Evolutionary conservation across 2,329 filamentous ascomycete genomes (phyloP).

Genomic region (Aspergillus tubingensis): DNA sequence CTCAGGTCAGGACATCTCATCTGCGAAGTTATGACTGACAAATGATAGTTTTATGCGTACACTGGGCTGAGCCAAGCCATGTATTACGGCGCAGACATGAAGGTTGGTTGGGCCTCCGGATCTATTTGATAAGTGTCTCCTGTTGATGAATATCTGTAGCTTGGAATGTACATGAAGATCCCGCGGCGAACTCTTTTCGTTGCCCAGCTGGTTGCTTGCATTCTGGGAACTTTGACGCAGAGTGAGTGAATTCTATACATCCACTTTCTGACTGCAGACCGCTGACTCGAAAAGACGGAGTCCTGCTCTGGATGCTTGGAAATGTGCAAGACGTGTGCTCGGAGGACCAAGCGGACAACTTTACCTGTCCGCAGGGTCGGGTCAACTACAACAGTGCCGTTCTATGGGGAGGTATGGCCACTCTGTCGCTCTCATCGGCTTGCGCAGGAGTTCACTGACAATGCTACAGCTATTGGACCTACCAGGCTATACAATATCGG

Average conservation of each 20-base stretch:
- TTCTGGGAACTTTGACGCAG: slow-evolving; percentile 48
- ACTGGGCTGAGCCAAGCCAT: slow-evolving; percentile 55
- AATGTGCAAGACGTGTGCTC: slow-evolving; percentile 45
- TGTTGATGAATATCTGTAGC: slow-evolving; percentile 32
- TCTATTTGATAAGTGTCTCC: too few relatives aligned
- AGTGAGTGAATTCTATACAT: slow-evolving; percentile 15
- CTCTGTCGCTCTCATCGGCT: neutral
- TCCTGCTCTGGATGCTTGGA: slow-evolving; percentile 34
- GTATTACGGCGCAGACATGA: slow-evolving; percentile 52
- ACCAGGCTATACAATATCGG: slow-evolving; percentile 49
- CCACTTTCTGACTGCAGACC: slow-evolving; percentile 6
- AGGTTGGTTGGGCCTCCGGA: too few relatives aligned
- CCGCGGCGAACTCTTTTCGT: slow-evolving; percentile 49
- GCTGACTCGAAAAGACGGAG: slow-evolving; percentile 36
- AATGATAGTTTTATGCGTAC: slow-evolving; percentile 61
- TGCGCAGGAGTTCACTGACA: neutral
- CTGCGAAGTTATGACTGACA: slow-evolving; percentile 54
- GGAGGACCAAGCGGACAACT: slow-evolving; percentile 45
- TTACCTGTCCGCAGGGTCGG: slow-evolving; percentile 50
- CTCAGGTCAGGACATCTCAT: too few relatives aligned
- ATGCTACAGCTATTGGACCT: slow-evolving; percentile 45
- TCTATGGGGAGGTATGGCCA: slow-evolving; percentile 45
- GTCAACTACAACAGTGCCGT: slow-evolving; percentile 49
- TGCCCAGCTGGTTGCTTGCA: slow-evolving; percentile 50
- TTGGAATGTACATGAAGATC: slow-evolving; percentile 54